Percentiles rank a stretch among this genome's conserved stretches.
Evolutionary conservation across 352 stramenopile genomes (phyloP).

Genomic region (Globisporangium paroecandrum): DNA sequence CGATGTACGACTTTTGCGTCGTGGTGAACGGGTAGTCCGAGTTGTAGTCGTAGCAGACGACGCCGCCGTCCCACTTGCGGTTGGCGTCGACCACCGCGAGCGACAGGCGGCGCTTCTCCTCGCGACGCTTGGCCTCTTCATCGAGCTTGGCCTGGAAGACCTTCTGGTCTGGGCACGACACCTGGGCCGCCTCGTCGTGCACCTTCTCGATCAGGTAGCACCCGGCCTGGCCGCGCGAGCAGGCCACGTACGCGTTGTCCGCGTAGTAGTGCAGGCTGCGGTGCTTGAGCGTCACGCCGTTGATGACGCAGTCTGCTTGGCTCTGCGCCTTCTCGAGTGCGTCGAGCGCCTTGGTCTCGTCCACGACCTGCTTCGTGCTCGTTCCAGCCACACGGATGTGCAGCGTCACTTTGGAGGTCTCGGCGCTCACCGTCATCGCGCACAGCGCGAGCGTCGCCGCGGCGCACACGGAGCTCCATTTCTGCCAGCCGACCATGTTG

Average conservation of each 20-base stretch:
- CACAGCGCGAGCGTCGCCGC: slow-evolving; percentile 11
- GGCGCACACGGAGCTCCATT: slow-evolving; percentile 14
- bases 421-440: slow-evolving; percentile 1
- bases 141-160: slow-evolving; percentile 31
- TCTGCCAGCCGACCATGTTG: slow-evolving; percentile 18
- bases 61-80: slow-evolving; percentile 59
- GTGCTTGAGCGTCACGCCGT: slow-evolving; percentile 50
- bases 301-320: slow-evolving; percentile 50
- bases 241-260: slow-evolving; percentile 71
- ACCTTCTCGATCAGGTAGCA: slow-evolving; percentile 66
- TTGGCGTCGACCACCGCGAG: slow-evolving; percentile 58
- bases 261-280: slow-evolving; percentile 69
- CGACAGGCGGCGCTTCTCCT: slow-evolving; percentile 46
- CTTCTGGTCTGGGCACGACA: slow-evolving; percentile 46
- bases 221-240: slow-evolving; percentile 48
- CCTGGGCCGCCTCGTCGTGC: slow-evolving; percentile 56
- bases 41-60: slow-evolving; percentile 76
- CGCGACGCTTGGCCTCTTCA: slow-evolving; percentile 22
- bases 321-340: slow-evolving; percentile 8
- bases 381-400: slow-evolving; percentile 27
- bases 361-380: neutral
- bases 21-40: slow-evolving; percentile 60
- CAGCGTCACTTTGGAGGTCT: slow-evolving; percentile 22
- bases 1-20: slow-evolving; percentile 53
- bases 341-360: neutral